A percentile compares a stretch with the other conserved stretches of the same genome.
These are phyloP conservation scores for Mercurialis annua DNA, from an alignment of 345 rosid species.

Conservation along the genomic window DNA sequence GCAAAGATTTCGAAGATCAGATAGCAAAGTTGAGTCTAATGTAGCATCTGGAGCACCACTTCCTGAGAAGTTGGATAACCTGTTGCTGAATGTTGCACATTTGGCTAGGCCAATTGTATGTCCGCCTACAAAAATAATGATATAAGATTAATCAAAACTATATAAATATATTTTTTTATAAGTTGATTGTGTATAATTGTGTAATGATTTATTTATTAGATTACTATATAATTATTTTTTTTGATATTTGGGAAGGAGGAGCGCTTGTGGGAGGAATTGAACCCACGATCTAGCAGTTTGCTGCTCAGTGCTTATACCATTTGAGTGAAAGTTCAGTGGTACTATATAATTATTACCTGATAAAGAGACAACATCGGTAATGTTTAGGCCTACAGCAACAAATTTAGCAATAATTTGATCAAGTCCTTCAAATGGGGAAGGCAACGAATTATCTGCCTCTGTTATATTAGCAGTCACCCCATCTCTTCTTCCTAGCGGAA, in stretches of 20 bases:
- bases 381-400: slow-evolving; percentile 45
- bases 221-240: too few species aligned
- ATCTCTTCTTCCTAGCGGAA: slow-evolving; percentile 72
- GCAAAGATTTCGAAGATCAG: slow-evolving; percentile 17
- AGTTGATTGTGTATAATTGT: too few species aligned
- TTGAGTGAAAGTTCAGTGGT: too few species aligned
- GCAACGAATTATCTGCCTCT: slow-evolving; percentile 49
- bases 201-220: too few species aligned
- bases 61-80: slow-evolving; percentile 27
- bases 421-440: slow-evolving; percentile 60
- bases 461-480: slow-evolving; percentile 55
- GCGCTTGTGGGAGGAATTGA: too few species aligned
- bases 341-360: slow-evolving; percentile 32
- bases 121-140: slow-evolving; percentile 2
- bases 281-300: too few species aligned
- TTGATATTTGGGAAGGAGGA: too few species aligned
- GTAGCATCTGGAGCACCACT: slow-evolving; percentile 19
- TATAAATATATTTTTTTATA: too few species aligned
- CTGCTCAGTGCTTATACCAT: too few species aligned
- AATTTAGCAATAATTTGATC: slow-evolving; percentile 49
- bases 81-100: slow-evolving; percentile 26
- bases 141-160: too few species aligned
- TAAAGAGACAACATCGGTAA: slow-evolving; percentile 60
- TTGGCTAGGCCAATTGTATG: slow-evolving; percentile 31
- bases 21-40: slow-evolving; percentile 1